Evolutionary conservation across 1,284 basidiomycete species (phyloP).

Genomic region (Mycosarcoma maydis): DNA sequence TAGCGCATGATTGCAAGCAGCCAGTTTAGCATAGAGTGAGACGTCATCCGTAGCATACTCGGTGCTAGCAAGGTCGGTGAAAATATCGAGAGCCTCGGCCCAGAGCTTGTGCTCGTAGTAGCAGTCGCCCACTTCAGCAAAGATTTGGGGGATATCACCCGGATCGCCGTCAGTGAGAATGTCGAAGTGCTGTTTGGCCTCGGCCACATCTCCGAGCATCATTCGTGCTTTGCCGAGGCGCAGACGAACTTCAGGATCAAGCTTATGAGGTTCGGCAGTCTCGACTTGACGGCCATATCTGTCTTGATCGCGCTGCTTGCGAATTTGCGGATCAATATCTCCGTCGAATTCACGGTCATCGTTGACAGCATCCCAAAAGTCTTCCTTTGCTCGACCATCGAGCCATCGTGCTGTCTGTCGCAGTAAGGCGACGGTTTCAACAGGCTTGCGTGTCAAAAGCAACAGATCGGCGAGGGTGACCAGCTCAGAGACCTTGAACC

Average conservation of each 20-base stretch:
- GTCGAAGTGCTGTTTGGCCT: conserved; percentile 74
- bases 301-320: conserved; percentile 56
- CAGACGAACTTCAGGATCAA: conserved; percentile 85
- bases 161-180: conserved; percentile 51
- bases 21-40: conserved; percentile 52
- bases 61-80: conserved; percentile 34
- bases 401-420: conserved; percentile 85
- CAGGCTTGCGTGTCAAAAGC: conserved; percentile 77
- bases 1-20: conserved; percentile 56
- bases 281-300: conserved; percentile 63
- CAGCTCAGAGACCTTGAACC: conserved; percentile 68
- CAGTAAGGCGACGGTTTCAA: conserved; percentile 77
- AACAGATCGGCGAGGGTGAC: conserved; percentile 84
- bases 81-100: conserved; percentile 55
- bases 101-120: conserved; percentile 56
- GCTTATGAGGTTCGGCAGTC: conserved; percentile 70
- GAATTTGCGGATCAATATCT: conserved; percentile 34
- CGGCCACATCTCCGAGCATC: conserved; percentile 80
- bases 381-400: conserved; percentile 79
- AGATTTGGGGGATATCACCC: conserved; percentile 46
- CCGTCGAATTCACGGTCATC: conserved; percentile 86
- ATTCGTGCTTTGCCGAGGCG: conserved; percentile 86
- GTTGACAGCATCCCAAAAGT: conserved; percentile 79
- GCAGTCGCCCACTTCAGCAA: conserved; percentile 55
- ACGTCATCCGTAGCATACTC: conserved; percentile 45